Evolutionary conservation across 176 grass and related monocot genomes (phyloP).

Genomic region (Oryza meyeriana): DNA sequence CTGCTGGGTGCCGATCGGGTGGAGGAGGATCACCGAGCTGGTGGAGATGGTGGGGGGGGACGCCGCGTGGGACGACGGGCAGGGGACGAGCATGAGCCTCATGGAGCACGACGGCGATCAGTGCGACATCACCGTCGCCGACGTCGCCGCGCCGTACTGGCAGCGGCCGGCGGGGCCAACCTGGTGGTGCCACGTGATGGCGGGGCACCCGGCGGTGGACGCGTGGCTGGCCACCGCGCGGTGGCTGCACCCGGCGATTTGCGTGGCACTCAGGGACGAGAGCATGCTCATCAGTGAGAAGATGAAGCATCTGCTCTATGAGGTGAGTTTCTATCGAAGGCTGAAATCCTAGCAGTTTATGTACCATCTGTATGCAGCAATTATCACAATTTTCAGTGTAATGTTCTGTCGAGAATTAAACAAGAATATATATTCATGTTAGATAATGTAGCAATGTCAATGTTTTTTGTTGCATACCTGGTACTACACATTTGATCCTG

Average conservation of each 20-base stretch:
- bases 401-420: background rate
- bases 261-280: slow-evolving; percentile 56
- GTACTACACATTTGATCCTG: too few relatives aligned
- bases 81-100: slow-evolving; percentile 14
- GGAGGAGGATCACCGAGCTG: slow-evolving; percentile 51
- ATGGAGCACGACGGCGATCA: slow-evolving; percentile 7
- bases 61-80: slow-evolving; percentile 25
- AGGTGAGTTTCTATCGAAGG: slow-evolving; percentile 8
- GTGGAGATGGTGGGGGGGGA: slow-evolving; percentile 34
- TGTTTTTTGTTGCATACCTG: background rate
- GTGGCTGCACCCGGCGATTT: slow-evolving; percentile 58
- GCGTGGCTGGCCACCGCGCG: slow-evolving; percentile 38
- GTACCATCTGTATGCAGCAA: too few relatives aligned
- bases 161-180: slow-evolving; percentile 47
- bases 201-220: slow-evolving; percentile 40
- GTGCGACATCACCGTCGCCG: slow-evolving; percentile 47
- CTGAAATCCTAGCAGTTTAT: too few relatives aligned
- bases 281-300: slow-evolving; percentile 52
- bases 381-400: too few relatives aligned
- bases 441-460: background rate
- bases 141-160: slow-evolving; percentile 51
- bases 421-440: too few relatives aligned
- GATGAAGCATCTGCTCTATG: slow-evolving; percentile 67
- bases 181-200: slow-evolving; percentile 61
- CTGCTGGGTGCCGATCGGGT: slow-evolving; percentile 48